Evolutionary conservation across 1,139 yeast species (phyloP).

Genomic region (Meyerozyma guilliermondii): DNA sequence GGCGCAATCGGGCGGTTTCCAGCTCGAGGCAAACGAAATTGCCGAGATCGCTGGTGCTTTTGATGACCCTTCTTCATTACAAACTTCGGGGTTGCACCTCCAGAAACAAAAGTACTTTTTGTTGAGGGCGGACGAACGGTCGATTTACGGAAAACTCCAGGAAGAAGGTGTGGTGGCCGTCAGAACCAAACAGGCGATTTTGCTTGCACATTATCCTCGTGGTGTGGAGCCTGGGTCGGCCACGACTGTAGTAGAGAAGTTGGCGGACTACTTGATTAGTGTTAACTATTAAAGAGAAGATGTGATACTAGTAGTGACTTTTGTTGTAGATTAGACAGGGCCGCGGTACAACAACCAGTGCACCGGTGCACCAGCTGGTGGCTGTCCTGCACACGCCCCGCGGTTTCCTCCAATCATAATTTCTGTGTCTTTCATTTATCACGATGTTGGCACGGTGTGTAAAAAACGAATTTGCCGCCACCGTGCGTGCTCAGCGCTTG

Average conservation of each 20-base stretch:
- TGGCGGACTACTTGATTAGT: slow-evolving; percentile 89
- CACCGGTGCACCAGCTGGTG: neutral
- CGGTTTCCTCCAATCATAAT: neutral
- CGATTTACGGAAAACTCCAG: slow-evolving; percentile 87
- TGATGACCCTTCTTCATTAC: slow-evolving; percentile 72
- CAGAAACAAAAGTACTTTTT: slow-evolving; percentile 85
- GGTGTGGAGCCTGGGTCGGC: slow-evolving; percentile 94
- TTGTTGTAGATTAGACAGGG: neutral
- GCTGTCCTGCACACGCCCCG: neutral
- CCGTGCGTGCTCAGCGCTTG: neutral
- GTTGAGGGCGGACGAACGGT: slow-evolving; percentile 85
- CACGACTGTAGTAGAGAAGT: slow-evolving; percentile 85
- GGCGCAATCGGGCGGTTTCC: slow-evolving; percentile 79
- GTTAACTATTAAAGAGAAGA: slow-evolving; percentile 57
- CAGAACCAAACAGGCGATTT: slow-evolving; percentile 87
- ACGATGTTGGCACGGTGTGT: neutral
- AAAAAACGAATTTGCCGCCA: neutral
- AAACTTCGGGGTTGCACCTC: slow-evolving; percentile 79
- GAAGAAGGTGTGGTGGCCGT: slow-evolving; percentile 87
- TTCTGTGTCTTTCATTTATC: neutral
- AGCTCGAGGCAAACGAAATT: slow-evolving; percentile 68
- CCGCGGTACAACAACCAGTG: no score
- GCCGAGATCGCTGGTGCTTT: slow-evolving; percentile 72
- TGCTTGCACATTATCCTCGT: slow-evolving; percentile 91
- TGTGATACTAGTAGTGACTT: neutral